Evolutionary conservation across 2,329 filamentous ascomycete species (phyloP).

Genomic region (Simplicillium sp.): DNA sequence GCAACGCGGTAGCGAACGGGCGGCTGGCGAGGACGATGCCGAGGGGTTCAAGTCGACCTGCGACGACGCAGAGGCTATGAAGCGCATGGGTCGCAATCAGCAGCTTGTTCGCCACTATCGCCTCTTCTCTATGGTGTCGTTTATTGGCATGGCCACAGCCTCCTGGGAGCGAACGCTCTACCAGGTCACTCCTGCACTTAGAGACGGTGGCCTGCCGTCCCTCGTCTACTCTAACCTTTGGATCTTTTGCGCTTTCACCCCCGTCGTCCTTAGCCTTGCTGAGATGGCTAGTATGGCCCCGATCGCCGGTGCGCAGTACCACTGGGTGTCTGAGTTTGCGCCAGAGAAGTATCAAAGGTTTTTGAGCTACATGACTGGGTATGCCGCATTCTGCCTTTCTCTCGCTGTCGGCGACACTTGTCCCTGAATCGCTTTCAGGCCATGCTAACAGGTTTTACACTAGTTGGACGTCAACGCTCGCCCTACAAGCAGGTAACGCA

Average conservation of each 20-base stretch:
- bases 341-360: conserved; percentile 6
- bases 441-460: background rate
- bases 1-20: no score
- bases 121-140: conserved; percentile 7
- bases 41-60: conserved; percentile 4
- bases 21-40: background rate
- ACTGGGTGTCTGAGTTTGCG: conserved; percentile 6
- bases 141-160: conserved; percentile 5
- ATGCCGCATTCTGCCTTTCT: background rate
- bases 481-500: conserved; percentile 9
- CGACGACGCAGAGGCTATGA: conserved; percentile 2
- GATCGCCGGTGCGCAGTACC: conserved; percentile 5
- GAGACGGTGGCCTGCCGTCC: conserved; percentile 2
- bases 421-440: no score
- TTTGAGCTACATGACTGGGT: conserved; percentile 6
- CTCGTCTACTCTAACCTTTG: conserved; percentile 5
- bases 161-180: conserved; percentile 4
- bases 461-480: conserved; percentile 9
- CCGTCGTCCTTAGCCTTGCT: conserved; percentile 5
- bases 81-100: conserved; percentile 4
- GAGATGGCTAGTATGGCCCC: conserved; percentile 6
- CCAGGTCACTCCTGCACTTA: conserved; percentile 5
- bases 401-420: no score
- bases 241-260: conserved; percentile 3
- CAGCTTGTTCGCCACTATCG: conserved; percentile 6